Conservation (phyloP, 345 rosid genomes). For the Salix koriyanagi region DNA sequence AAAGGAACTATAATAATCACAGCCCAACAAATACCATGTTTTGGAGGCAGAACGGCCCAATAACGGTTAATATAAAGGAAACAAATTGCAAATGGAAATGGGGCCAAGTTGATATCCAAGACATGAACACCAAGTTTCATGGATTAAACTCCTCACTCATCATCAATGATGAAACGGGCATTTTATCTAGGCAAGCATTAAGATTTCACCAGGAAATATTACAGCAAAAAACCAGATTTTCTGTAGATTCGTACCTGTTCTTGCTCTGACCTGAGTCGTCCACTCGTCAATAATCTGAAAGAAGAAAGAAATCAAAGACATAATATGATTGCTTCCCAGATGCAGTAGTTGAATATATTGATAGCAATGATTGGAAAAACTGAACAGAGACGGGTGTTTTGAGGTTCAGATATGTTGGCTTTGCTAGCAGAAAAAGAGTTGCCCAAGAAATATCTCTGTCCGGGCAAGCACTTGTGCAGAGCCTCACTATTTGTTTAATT, state of each 20-base stretch:
- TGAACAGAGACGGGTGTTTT: neutral
- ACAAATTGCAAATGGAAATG: neutral
- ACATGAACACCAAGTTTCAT: neutral
- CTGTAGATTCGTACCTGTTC: slow-evolving; percentile 43
- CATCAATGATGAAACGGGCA: neutral
- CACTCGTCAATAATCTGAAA: slow-evolving; percentile 79
- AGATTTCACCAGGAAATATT: neutral
- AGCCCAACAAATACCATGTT: neutral
- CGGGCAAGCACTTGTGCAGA: slow-evolving; percentile 4
- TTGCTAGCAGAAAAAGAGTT: slow-evolving; percentile 6
- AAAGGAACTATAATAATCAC: neutral
- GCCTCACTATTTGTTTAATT: slow-evolving; percentile 16
- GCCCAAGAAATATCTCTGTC: slow-evolving; percentile 15
- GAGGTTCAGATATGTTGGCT: slow-evolving; percentile 12
- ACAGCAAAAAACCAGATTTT: neutral
- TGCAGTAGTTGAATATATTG: neutral
- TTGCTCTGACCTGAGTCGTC: slow-evolving; percentile 70
- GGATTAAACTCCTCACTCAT: too few species aligned
- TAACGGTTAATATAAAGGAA: neutral
- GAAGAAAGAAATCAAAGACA: neutral
- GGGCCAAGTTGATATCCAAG: neutral
- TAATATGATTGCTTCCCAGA: neutral
- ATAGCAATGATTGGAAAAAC: neutral
- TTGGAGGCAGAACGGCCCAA: neutral
- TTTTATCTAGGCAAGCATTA: neutral